Base-by-base conservation (phyloP, 495 filamentous ascomycete genomes). In the Extremus antarcticus region DNA sequence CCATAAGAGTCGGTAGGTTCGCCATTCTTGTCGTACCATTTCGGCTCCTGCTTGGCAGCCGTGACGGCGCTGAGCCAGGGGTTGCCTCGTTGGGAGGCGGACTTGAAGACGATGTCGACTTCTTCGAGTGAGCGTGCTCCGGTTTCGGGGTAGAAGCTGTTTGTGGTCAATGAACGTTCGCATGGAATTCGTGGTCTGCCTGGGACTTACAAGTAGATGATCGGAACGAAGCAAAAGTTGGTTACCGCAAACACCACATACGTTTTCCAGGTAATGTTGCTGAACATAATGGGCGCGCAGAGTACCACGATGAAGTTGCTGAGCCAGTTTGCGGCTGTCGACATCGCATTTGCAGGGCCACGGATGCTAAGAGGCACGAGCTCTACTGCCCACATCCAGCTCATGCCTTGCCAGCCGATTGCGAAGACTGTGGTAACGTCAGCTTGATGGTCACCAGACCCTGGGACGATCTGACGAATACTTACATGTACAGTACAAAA, bases 181-280 rank as follows among this genome's bases (percentile, higher is more conserved):
- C 29, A 85, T 75, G 4, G 78, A 72, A 0, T 82, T 83, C 52
- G 87, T 72, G 64, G 88, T 86, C 4, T 13, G 4, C 7, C 13
- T 13, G 7, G 13, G 29, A 35, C 29, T 35, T 35, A 35, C 64
- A 78, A 74, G 46, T 80, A 82, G 66, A 88, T 88, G 62, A 77
- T 78, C 57, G 9, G 45, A 50, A 25, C 29, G 46, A 19, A 13
- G 15, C 25, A 25, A 7, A 22, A 7, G 40, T 38, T 22, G 20
- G 85, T 85, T 55, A 82, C 81, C 15, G 86, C 86, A 62, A 89
- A 89, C 63, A 88, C 86, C 62, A 87, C 82, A 63, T 89, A 90
- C 2, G 84, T 88, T 66, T 78, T 70, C 64, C 84, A 88, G 15
- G 68, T 66, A 60, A 88, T 88, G 43, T 72, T 78, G 51, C 79